Conservation (phyloP, 257 asterid genomes). For the Scutellaria minor region DNA sequence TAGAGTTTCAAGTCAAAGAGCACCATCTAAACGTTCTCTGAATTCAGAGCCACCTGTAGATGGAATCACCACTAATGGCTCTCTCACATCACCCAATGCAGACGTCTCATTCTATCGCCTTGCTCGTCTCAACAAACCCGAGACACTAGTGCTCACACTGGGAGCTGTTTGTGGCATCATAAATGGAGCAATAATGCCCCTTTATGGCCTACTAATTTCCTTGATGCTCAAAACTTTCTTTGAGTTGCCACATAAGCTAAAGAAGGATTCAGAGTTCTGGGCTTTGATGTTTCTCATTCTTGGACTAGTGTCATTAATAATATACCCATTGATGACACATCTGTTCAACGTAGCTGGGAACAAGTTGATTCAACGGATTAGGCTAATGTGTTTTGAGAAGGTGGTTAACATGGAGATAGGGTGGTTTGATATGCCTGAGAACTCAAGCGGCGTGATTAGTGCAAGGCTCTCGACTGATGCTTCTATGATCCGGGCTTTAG, state of each 20-base stretch:
- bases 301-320: conserved; percentile 38
- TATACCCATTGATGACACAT: conserved; percentile 37
- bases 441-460: conserved; percentile 53
- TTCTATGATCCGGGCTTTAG: conserved; percentile 48
- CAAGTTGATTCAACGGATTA: conserved; percentile 47
- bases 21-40: conserved; percentile 48
- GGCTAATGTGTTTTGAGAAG: conserved; percentile 52
- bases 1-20: conserved; percentile 46
- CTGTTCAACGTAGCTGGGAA: conserved; percentile 51
- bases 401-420: conserved; percentile 58
- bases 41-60: conserved; percentile 54
- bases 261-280: conserved; percentile 51
- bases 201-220: conserved; percentile 44
- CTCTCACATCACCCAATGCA: conserved; percentile 30
- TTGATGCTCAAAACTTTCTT: conserved; percentile 43
- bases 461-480: conserved; percentile 65
- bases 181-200: conserved; percentile 49
- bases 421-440: conserved; percentile 54
- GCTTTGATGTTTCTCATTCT: conserved; percentile 48
- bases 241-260: conserved; percentile 46
- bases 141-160: conserved; percentile 42
- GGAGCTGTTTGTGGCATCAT: conserved; percentile 45
- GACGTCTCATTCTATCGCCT: conserved; percentile 47
- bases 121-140: conserved; percentile 54
- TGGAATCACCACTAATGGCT: conserved; percentile 43